These are phyloP conservation scores for Zychaea mexicana DNA, from an alignment of 371 early-diverging fungal species.

Conservation along the genomic window DNA sequence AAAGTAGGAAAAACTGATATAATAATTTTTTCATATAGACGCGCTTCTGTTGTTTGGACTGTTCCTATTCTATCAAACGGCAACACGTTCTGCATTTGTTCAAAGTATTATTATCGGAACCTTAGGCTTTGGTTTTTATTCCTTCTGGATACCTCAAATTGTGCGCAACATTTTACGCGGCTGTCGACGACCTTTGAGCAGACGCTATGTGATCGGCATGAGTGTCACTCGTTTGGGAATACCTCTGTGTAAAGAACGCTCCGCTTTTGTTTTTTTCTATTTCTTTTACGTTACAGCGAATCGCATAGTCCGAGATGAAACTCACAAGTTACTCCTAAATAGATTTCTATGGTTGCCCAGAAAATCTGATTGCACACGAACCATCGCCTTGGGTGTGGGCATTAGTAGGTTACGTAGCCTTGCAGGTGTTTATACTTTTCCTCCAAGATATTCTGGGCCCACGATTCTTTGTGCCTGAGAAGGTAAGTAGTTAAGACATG, in stretches of 20 bases:
- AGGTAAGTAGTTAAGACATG: constrained; percentile 53
- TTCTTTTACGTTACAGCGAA: not conserved
- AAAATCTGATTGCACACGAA: constrained; percentile 57
- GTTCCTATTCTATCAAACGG: constrained; percentile 68
- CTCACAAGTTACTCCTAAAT: too few species aligned
- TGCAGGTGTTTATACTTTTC: constrained; percentile 64
- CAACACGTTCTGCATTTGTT: constrained; percentile 53
- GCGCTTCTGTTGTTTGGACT: constrained; percentile 62
- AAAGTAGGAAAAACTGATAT: not conserved
- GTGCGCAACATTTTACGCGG: constrained; percentile 66
- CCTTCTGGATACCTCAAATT: constrained; percentile 86
- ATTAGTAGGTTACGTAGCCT: constrained; percentile 54
- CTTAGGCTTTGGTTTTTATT: constrained; percentile 59
- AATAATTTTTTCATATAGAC: constrained; percentile 34
- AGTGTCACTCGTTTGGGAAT: constrained; percentile 62
- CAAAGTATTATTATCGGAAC: constrained; percentile 51
- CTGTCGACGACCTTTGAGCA: constrained; percentile 60
- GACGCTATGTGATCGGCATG: constrained; percentile 65
- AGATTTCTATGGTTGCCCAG: constrained; percentile 67
- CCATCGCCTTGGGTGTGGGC: constrained; percentile 57
- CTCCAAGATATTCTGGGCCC: constrained; percentile 76
- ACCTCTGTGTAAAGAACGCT: constrained; percentile 68
- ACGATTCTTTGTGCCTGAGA: constrained; percentile 73
- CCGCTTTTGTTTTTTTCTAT: not conserved
- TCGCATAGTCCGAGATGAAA: too few species aligned